Evolutionary conservation across 441 rosid genomes (phyloP).

Genomic region (Eutrema salsugineum): DNA sequence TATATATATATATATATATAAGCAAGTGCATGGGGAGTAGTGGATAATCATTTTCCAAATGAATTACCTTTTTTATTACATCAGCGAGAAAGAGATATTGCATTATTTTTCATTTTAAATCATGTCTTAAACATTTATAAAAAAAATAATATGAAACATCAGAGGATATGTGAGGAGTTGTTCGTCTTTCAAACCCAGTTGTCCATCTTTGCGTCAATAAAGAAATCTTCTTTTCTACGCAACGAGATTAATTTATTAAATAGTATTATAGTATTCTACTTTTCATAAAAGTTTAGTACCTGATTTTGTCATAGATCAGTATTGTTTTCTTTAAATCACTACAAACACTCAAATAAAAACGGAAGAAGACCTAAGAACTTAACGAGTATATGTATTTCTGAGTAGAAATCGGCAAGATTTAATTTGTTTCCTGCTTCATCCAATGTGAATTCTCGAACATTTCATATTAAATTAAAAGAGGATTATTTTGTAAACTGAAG

Average conservation of each 20-base stretch:
- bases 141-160: not conserved
- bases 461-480: not conserved
- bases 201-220: not conserved
- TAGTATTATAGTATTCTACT: not conserved
- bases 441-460: not conserved
- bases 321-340: not conserved
- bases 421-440: not conserved
- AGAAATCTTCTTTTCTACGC: not conserved
- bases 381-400: not conserved
- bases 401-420: not conserved
- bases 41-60: slow-evolving; percentile 51
- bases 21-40: slow-evolving; percentile 23
- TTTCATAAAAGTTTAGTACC: not conserved
- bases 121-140: slow-evolving; percentile 31
- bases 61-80: slow-evolving; percentile 35
- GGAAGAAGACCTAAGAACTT: not conserved
- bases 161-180: slow-evolving; percentile 21
- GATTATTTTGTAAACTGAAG: too few species aligned
- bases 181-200: not conserved
- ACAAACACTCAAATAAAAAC: not conserved
- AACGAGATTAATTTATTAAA: not conserved
- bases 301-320: not conserved
- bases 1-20: slow-evolving; percentile 19
- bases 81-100: slow-evolving; percentile 34
- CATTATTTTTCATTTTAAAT: not conserved